A percentile compares a stretch with the other conserved stretches of the same genome.
phyloP scores from a whole-genome alignment of 352 stramenopile genomes.

The Blastocystis sp. region DNA sequence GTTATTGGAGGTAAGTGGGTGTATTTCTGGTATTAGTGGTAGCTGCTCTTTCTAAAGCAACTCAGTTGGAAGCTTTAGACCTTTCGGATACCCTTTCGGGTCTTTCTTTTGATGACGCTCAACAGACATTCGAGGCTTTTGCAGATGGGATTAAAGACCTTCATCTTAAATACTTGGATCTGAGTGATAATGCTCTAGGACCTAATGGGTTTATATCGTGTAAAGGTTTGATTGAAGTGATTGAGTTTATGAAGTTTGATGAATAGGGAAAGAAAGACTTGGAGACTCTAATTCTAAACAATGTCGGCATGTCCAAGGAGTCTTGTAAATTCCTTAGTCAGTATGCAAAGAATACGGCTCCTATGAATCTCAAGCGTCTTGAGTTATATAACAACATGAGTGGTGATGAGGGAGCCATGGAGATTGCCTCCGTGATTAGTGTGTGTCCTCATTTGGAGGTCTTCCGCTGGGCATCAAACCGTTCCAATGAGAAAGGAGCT shows the following conservation, averaged over 20 bases:
- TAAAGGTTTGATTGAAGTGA: constrained; percentile 21
- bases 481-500: constrained; percentile 18
- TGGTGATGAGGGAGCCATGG: constrained; percentile 37
- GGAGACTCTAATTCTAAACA: constrained; percentile 37
- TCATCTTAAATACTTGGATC: constrained; percentile 48
- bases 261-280: constrained; percentile 53
- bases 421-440: neutral
- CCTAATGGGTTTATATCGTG: constrained; percentile 12
- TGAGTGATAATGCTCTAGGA: constrained; percentile 49
- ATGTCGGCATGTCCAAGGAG: constrained; percentile 47
- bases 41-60: constrained; percentile 15
- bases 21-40: neutral
- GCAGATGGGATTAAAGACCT: constrained; percentile 28
- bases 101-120: constrained; percentile 49
- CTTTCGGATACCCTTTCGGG: constrained; percentile 52
- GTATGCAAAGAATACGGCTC: neutral
- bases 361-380: constrained; percentile 54
- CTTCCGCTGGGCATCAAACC: constrained; percentile 28
- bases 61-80: neutral
- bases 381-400: constrained; percentile 66
- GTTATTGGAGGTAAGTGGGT: neutral
- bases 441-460: neutral
- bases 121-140: constrained; percentile 50
- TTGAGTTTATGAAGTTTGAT: neutral
- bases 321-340: constrained; percentile 6